Evolutionary conservation across 2,329 filamentous ascomycete species (phyloP).

Genomic region (Fusarium protoensiforme): DNA sequence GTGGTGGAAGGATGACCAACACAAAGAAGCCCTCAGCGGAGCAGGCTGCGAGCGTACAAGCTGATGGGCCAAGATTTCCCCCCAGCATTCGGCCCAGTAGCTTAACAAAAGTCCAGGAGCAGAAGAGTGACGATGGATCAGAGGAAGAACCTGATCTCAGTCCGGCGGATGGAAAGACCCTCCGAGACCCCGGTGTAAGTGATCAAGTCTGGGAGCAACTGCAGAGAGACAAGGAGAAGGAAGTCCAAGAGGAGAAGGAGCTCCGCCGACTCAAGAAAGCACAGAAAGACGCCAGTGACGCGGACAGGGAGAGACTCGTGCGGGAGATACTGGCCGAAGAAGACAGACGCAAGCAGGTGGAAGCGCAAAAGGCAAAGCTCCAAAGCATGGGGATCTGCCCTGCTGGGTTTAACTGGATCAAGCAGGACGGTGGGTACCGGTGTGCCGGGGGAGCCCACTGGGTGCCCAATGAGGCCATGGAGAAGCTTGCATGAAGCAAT

Average conservation of each 20-base stretch:
- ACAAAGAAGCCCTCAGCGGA: background rate
- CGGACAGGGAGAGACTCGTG: conserved; percentile 50
- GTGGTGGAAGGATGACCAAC: conserved; percentile 18
- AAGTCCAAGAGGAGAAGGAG: conserved; percentile 51
- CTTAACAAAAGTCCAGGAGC: background rate
- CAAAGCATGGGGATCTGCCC: conserved; percentile 65
- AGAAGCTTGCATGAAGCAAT: background rate
- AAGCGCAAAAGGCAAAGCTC: conserved; percentile 59
- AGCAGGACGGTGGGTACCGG: conserved; percentile 66
- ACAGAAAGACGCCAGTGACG: conserved; percentile 42
- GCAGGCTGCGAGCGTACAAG: background rate
- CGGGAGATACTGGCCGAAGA: conserved; percentile 48
- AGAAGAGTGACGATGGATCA: background rate
- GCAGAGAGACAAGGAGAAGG: conserved; percentile 58
- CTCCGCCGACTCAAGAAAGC: conserved; percentile 48
- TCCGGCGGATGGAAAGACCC: background rate
- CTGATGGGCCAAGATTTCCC: fast-evolving
- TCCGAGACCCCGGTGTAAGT: conserved; percentile 67
- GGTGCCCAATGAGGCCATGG: conserved; percentile 28
- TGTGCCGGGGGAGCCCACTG: conserved; percentile 72
- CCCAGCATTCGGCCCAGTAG: background rate
- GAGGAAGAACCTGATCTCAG: conserved; percentile 1
- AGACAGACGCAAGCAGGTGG: conserved; percentile 51
- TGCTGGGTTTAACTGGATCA: conserved; percentile 70
- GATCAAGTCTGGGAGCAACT: conserved; percentile 72